Evolutionary conservation across 2,329 filamentous ascomycete species (phyloP), one percentile per base, ranked within the genome.

Genomic region (Pseudogymnoascus sp.): DNA sequence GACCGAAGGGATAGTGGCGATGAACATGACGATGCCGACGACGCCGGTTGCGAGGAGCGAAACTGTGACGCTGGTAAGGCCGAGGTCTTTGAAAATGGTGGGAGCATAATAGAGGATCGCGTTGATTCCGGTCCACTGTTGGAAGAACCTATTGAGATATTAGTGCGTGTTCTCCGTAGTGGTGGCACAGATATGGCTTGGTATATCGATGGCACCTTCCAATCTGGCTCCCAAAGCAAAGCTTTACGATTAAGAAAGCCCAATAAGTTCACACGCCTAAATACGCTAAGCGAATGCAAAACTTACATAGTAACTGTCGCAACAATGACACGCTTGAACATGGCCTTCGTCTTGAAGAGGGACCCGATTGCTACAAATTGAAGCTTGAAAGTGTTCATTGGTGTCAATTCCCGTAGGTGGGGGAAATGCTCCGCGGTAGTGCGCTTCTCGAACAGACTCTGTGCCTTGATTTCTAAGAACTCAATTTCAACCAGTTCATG

Each of bases 391-490:
- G 73, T 79, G 69, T 87, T 85, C 81, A 78, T 80, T 1, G 76
- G 73, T 0, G 82, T 87, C 57, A 78, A 77, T 61, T 84, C 78
- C 2, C 77, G 74, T 12, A 88, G 74, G 33, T 85, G 76, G 0
- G 88, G 88, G 70, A 88, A 90, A 21, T 84, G 77, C 63, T 87
- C 84, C 0, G 81, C 80, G 8, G 86, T 77, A 0, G 82, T 83
- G 33, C 83, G 81, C 73, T 91, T 89, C 72, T 92, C 88, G 65
- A 92, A 94, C 15, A 88, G 71, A 0, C 83, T 85, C 70, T 90
- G 86, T 0, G 88, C 87, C 71, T 89, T 89, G 73, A 92, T 92
- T 70, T 92, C 89, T n/a, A 90, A 79, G 68, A 87, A 90, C 67
- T 92, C 89, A 1, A 90, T 77, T 64, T 86, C 80, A 35, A 92